Evolutionary conservation across 805 yeast genomes (phyloP), one percentile per base, ranked within the genome.

Genomic region (Candida argentea): DNA sequence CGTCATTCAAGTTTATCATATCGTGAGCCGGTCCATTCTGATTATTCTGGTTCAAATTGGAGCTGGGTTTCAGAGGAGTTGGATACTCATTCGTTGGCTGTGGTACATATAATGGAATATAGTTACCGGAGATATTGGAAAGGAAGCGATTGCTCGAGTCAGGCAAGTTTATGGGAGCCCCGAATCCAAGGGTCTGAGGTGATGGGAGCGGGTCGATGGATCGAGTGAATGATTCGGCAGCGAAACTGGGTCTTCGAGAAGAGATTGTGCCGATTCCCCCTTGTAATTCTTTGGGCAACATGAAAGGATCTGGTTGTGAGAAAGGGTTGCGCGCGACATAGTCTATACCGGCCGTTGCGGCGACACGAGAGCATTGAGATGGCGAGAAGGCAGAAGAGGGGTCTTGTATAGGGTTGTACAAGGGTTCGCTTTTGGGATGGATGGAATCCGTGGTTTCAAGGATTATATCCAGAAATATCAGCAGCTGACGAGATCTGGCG

Each of bases 201-300:
- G 20, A 7, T 8, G 10, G 20, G 7, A 18, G 10, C 6, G 34
- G 36, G 22, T 35, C 31, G 25, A 28, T 42, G 34, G 47, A 43
- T 27, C 70, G 52, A 15, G 75, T 68, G 33, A 71, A 60, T 3
- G 68, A 55, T 43, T 77, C 89, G 2, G 86, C 82, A 8, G 84
- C 75, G 45, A 74, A 79, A 30, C 79, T 70, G 9, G 87, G 85
- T 51, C 91, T 67, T 51, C 91, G 65, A 7, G 80, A 70, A 14
- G 70, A 66, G 24, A 76, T 73, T 31, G 60, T 72, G 16, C 72
- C 71, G 3, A 75, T 55, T 1, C 82, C 82, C 24, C 82, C 81
- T 47, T 74, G 80, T 21, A 75, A 56, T 39, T 75, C 81, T 5
- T 57, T 32, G 0, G 83, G 82, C 28, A 75, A 51, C 35, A 50